A percentile compares a stretch with the other conserved stretches of the same genome.
These are phyloP conservation scores for Venturia nashicola DNA, from an alignment of 2,329 filamentous ascomycete species.

Conservation along the genomic window DNA sequence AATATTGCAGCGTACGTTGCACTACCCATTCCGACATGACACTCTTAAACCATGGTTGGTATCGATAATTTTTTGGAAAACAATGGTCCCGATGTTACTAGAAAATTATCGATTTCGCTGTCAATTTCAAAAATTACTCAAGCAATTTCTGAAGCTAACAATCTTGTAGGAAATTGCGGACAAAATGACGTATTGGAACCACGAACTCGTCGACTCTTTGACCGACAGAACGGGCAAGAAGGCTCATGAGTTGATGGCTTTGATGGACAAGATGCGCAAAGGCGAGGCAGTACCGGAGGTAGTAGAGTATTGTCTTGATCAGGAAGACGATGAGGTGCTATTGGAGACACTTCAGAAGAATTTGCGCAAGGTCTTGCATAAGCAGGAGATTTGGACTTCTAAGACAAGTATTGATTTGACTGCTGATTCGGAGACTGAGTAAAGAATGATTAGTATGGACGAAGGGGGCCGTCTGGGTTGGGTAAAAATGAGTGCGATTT, in stretches of 20 bases:
- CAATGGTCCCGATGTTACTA: not conserved
- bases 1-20: not conserved
- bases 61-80: not conserved
- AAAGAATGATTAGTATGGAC: not conserved
- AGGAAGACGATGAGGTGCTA: not conserved
- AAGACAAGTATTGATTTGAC: not conserved
- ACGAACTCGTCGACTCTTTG: not conserved
- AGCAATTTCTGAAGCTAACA: not conserved
- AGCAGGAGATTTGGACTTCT: not conserved
- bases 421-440: not conserved
- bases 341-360: not conserved
- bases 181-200: not conserved
- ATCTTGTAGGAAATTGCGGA: not conserved
- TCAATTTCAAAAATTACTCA: not conserved
- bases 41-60: not conserved
- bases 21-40: not conserved
- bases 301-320: not conserved
- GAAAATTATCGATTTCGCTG: not conserved
- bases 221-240: not conserved
- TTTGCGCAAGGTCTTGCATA: not conserved
- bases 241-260: not conserved
- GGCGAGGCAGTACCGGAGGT: not conserved
- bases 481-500: too few relatives aligned
- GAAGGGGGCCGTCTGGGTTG: too few relatives aligned
- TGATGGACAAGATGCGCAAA: not conserved